Percentiles rank a stretch among this genome's conserved stretches.
These are phyloP conservation scores for cucumber (Cucumis sativus) DNA, from an alignment of 306 rosid genomes.

Conservation along the genomic window Cucumber_9930_V3 NC_026658.2:13206501-13207000, in stretches of 20 bases:
- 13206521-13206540: not conserved
- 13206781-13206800: not conserved
- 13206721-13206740: not conserved
- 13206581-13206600: not conserved
- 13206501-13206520: constrained; percentile 5
- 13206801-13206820: not conserved
- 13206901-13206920: no score
- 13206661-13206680: not conserved
- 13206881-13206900: no score
- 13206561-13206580: not conserved
- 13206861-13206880: not conserved
- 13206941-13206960: no score
- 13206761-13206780: not conserved
- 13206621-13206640: not conserved
- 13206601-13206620: not conserved
- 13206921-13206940: no score
- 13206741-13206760: no score
- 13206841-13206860: not conserved
- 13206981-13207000: no score
- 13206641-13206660: not conserved
- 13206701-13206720: not conserved
- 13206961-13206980: no score
- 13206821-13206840: not conserved
- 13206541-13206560: not conserved
- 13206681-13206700: not conserved